These are phyloP conservation scores for Microbotryomycetes sp. DNA, from an alignment of 1,284 basidiomycete species.

Conservation along the genomic window DNA sequence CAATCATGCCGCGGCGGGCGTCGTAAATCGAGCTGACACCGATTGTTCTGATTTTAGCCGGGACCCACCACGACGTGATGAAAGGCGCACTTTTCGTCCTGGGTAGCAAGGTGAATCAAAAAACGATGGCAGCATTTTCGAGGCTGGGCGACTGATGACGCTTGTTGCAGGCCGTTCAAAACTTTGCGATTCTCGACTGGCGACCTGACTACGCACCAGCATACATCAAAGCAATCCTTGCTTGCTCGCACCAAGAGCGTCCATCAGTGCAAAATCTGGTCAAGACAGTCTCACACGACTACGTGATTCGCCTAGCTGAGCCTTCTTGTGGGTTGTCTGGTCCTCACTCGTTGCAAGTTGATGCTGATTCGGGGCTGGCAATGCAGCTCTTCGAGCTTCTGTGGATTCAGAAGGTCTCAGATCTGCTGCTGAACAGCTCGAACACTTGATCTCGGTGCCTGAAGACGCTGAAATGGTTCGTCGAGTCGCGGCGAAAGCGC, in stretches of 20 bases:
- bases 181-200: constrained; percentile 53
- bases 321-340: constrained; percentile 31
- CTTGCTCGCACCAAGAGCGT: constrained; percentile 28
- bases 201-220: constrained; percentile 48
- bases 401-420: constrained; percentile 30
- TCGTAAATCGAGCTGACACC: too few relatives aligned
- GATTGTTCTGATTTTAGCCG: constrained; percentile 43
- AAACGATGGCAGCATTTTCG: constrained; percentile 46
- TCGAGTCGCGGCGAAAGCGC: constrained; percentile 39
- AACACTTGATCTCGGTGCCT: constrained; percentile 15
- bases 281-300: constrained; percentile 61
- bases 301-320: constrained; percentile 41
- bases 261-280: constrained; percentile 85
- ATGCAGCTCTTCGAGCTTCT: constrained; percentile 13
- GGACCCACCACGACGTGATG: constrained; percentile 84
- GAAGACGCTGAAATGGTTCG: constrained; percentile 38
- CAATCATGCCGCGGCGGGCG: too few relatives aligned
- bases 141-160: constrained; percentile 1
- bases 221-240: constrained; percentile 22
- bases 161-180: constrained; percentile 18
- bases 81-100: constrained; percentile 90
- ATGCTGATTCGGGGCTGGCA: neutral
- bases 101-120: constrained; percentile 69
- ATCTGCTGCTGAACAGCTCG: constrained; percentile 38
- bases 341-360: neutral